Base-by-base conservation (phyloP, 108 stramenopile species). In the Cyclotella choctawhatcheeana region DNA sequence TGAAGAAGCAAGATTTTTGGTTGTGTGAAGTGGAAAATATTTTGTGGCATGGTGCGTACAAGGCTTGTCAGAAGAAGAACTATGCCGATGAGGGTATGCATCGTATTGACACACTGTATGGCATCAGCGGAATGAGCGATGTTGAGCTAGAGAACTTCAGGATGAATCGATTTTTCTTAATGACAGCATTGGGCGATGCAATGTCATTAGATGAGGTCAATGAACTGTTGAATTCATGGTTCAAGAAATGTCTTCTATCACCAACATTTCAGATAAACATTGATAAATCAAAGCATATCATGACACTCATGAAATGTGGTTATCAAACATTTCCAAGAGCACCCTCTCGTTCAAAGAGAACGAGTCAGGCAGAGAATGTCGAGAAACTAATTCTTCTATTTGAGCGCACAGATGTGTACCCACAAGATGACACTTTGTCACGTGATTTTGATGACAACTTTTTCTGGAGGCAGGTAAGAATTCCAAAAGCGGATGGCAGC, bases 1-100 rank as follows among this genome's bases (percentile, higher is more conserved):
- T 51, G 17, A 51, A 51, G 50, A 51, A 51, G 18, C 16, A 17
- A n/a, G 18, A 51, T 51, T 51, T 51, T 51, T 51, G 50, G 50
- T 21, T 51, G 50, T 14, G 50, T n/a, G 17, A 51, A 21, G 12
- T 20, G 18, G 50, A 51, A n/a, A n/a, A n/a, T 51, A n/a, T 51
- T 8, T n/a, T 8, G 18, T 17, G 50, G 50, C 50, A 14, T 20
- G 50, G 50, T 20, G 12, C 50, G 18, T 21, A 51, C 50, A 51
- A 51, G 20, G n/a, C n/a, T 20, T 6, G 4, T 20, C 18, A 14
- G 17, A 51, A 51, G 18, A 21, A 51, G 12, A 51, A 51, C 18
- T 51, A 51, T 17, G 12, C 18, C 17, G 17, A 5, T 5, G 50
- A 51, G 17, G 50, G 50, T 20, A 8, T 51, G 5, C 50, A 51